Percentiles rank a stretch among this genome's conserved stretches.
phyloP scores from a whole-genome alignment of 2,329 filamentous ascomycete genomes.

The Tolypocladium album region DNA sequence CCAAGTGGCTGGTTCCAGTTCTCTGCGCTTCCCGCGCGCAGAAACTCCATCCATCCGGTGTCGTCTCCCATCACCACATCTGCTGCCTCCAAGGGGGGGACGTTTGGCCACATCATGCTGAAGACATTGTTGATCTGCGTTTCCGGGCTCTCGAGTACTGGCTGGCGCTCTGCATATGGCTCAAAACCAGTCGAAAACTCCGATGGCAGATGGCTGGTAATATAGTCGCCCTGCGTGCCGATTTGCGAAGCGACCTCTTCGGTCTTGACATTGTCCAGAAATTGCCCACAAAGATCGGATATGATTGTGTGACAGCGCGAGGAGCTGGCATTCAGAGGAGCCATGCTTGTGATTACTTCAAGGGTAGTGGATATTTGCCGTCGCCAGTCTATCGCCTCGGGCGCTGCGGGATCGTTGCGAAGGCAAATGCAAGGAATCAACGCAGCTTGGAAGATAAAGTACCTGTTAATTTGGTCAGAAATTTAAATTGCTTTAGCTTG shows the following conservation, averaged over 20 bases:
- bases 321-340: constrained; percentile 26
- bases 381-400: constrained; percentile 26
- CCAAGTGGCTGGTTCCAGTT: constrained; percentile 1
- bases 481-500: not conserved
- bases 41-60: constrained; percentile 24
- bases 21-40: constrained; percentile 10
- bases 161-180: constrained; percentile 6
- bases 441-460: constrained; percentile 38
- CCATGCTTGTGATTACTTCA: constrained; percentile 23
- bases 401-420: constrained; percentile 27
- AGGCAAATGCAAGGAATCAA: constrained; percentile 37
- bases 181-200: too few species aligned
- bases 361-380: constrained; percentile 27
- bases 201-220: not conserved
- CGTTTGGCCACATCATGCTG: constrained; percentile 35
- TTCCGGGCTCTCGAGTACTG: constrained; percentile 26
- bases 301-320: constrained; percentile 30
- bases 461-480: constrained; percentile 14
- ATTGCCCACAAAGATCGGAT: constrained; percentile 26
- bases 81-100: constrained; percentile 22
- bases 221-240: not conserved
- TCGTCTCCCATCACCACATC: constrained; percentile 27
- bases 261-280: constrained; percentile 12
- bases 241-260: constrained; percentile 1
- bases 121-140: constrained; percentile 31